Conservation (phyloP, 164 flowering plant genomes). For the Cinnamomum micranthum region DNA sequence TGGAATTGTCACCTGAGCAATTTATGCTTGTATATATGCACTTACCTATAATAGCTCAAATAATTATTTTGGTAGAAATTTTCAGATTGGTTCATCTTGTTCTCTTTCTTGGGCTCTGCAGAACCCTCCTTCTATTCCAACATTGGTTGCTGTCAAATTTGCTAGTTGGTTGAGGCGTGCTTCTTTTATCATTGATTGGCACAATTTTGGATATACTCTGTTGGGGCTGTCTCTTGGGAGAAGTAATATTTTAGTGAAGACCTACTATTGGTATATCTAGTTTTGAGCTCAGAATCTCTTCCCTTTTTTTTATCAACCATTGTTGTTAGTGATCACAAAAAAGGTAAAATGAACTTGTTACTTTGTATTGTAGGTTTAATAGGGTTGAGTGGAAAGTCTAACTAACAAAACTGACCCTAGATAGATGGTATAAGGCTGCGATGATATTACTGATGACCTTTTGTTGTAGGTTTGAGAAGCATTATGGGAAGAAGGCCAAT, state of each 20-base stretch:
- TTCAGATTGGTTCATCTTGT: conserved; percentile 4
- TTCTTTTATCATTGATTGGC: conserved; percentile 82
- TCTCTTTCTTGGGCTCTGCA: conserved; percentile 21
- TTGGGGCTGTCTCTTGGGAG: conserved; percentile 81
- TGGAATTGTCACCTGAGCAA: no score
- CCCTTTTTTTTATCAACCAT: not conserved
- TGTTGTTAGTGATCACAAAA: not conserved
- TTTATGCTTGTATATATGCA: no score
- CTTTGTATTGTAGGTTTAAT: not conserved
- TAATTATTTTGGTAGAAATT: not conserved
- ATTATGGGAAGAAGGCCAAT: conserved; percentile 74
- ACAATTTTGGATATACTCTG: conserved; percentile 92
- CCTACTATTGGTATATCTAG: conserved; percentile 63
- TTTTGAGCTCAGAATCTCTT: conserved; percentile 1
- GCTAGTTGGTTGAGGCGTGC: conserved; percentile 74
- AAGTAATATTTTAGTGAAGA: conserved; percentile 61
- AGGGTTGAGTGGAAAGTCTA: no score
- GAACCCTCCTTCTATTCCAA: conserved; percentile 99
- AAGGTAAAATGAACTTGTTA: not conserved
- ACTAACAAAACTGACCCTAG: no score
- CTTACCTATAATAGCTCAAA: no score
- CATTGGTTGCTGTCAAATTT: conserved; percentile 83
- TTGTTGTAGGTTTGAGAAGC: conserved; percentile 67
- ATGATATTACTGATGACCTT: not conserved
- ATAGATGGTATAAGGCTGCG: no score